These are phyloP conservation scores for Angomonas desouzai DNA, from an alignment of 208 protist species.

Conservation along the genomic window DNA sequence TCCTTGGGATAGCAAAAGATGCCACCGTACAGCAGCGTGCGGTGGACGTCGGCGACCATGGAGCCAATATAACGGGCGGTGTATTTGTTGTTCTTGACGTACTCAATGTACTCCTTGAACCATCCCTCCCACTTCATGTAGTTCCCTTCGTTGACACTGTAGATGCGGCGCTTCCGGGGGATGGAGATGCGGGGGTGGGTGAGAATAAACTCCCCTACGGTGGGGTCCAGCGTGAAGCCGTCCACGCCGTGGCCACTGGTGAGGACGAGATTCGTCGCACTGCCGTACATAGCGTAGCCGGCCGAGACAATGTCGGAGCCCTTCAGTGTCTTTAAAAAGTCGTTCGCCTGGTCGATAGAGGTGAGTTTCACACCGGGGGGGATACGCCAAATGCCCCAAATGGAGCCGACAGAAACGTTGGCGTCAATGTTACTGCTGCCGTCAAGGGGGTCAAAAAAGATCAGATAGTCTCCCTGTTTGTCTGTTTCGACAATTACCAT, in stretches of 20 bases:
- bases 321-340: constrained; percentile 51
- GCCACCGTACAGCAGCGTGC: constrained; percentile 97
- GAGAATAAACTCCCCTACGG: constrained; percentile 96
- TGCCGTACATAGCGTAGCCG: constrained; percentile 96
- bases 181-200: constrained; percentile 94
- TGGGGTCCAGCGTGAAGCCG: constrained; percentile 95
- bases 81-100: constrained; percentile 76
- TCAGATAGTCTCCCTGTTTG: constrained; percentile 83
- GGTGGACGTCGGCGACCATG: constrained; percentile 98
- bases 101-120: constrained; percentile 70
- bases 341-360: constrained; percentile 75
- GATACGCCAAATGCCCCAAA: constrained; percentile 87
- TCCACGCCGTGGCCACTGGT: constrained; percentile 89
- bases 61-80: constrained; percentile 88
- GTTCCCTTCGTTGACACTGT: constrained; percentile 98
- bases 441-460: constrained; percentile 96
- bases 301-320: constrained; percentile 76
- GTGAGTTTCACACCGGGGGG: constrained; percentile 72
- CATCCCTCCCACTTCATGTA: constrained; percentile 66
- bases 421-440: constrained; percentile 97
- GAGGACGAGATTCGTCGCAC: constrained; percentile 92
- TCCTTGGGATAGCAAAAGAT: constrained; percentile 98
- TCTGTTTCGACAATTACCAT: constrained; percentile 59
- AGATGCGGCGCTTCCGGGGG: constrained; percentile 90
- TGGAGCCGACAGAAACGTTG: constrained; percentile 95